Conservation (phyloP, 345 rosid species). For the Geranium rotundifolium region DNA sequence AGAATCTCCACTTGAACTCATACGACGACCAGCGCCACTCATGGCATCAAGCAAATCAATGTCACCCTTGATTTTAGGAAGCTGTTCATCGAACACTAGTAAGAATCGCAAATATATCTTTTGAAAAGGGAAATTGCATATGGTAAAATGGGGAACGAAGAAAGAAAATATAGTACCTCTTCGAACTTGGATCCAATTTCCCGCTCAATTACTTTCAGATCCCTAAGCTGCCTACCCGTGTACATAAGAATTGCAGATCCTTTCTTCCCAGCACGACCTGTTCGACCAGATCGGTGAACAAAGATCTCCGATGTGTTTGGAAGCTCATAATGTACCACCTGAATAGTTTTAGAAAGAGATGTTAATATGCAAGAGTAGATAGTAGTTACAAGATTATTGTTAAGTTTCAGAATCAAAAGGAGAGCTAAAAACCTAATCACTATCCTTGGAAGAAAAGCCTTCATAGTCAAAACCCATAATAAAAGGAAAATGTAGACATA, state of each 20-base stretch:
- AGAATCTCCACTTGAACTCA: slow-evolving; percentile 11
- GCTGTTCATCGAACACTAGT: slow-evolving; percentile 26
- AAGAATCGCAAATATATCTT: neutral
- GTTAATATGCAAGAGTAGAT: neutral
- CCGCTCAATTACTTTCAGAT: slow-evolving; percentile 54
- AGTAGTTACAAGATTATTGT: neutral
- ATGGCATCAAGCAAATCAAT: slow-evolving; percentile 37
- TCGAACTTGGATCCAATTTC: slow-evolving; percentile 85
- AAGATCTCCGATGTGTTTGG: slow-evolving; percentile 83
- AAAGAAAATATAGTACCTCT: slow-evolving; percentile 37
- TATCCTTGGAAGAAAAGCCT: neutral
- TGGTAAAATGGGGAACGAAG: neutral
- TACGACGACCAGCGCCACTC: slow-evolving; percentile 23
- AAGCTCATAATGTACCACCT: slow-evolving; percentile 90
- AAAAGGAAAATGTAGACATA: too few species aligned
- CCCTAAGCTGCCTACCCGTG: slow-evolving; percentile 55
- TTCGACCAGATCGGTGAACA: slow-evolving; percentile 96
- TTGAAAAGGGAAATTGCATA: neutral
- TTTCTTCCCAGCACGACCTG: slow-evolving; percentile 99
- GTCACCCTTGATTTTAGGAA: slow-evolving; percentile 52
- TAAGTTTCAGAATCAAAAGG: too few species aligned
- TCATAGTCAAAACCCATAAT: too few species aligned
- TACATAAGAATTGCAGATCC: slow-evolving; percentile 82
- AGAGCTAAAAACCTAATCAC: neutral
- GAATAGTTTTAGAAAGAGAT: neutral